Evolutionary conservation across 192 early-diverging fungal species (phyloP).

Genomic region (Coemansia sp.): DNA sequence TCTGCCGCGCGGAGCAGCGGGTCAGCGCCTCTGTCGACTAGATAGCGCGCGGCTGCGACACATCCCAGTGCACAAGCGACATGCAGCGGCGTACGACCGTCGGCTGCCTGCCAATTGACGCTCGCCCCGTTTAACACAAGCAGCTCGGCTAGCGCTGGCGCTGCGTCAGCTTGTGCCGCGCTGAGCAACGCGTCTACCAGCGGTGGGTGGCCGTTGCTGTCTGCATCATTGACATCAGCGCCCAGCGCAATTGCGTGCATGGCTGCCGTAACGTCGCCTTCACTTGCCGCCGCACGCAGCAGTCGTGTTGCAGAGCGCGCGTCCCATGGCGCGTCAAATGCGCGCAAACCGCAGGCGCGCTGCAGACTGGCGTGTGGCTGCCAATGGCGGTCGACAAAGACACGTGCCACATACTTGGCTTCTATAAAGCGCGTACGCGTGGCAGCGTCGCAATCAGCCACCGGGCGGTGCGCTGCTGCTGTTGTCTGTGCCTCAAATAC

Average conservation of each 20-base stretch:
- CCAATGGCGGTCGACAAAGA: conserved; percentile 44
- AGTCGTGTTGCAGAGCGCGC: conserved; percentile 19
- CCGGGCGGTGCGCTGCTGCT: conserved; percentile 14
- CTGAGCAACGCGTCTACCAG: conserved; percentile 41
- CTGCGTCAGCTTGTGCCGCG: neutral
- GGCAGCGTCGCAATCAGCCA: conserved; percentile 47
- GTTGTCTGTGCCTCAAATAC: conserved; percentile 15
- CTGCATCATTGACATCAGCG: conserved; percentile 59
- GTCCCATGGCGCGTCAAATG: conserved; percentile 2
- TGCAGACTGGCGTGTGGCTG: conserved; percentile 19
- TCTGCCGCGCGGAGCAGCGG: conserved; percentile 14
- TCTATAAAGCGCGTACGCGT: conserved; percentile 63
- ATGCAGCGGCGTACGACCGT: conserved; percentile 29
- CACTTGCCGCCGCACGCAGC: conserved; percentile 33
- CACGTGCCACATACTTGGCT: conserved; percentile 66
- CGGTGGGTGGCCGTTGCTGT: conserved; percentile 1
- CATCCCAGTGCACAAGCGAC: conserved; percentile 22
- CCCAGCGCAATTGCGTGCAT: conserved; percentile 70
- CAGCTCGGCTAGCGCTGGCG: conserved; percentile 37
- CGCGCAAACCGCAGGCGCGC: neutral
- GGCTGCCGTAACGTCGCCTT: conserved; percentile 55
- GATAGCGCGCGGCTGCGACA: conserved; percentile 14
- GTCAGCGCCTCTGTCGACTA: conserved; percentile 41
- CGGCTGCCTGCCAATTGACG: conserved; percentile 9
- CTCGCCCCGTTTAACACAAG: conserved; percentile 46